These are phyloP conservation scores for Pythium plurisporium DNA, from an alignment of 352 stramenopile species.

Conservation along the genomic window DNA sequence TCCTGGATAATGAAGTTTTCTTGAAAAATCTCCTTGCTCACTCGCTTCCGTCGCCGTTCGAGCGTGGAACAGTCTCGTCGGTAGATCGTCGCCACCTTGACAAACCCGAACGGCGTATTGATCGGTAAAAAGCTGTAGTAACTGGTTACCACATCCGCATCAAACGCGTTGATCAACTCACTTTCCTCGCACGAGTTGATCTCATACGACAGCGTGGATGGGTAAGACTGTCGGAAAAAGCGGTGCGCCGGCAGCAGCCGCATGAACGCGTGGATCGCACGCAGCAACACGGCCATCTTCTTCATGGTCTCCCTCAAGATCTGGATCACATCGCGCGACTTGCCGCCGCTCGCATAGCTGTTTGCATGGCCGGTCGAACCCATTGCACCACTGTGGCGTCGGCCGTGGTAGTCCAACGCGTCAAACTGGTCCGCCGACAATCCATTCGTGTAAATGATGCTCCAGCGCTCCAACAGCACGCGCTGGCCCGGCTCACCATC, in stretches of 20 bases:
- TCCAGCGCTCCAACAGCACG: conserved; percentile 77
- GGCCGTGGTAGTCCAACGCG: conserved; percentile 10
- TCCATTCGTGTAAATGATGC: conserved; percentile 43
- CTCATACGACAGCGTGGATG: conserved; percentile 57
- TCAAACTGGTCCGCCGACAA: conserved; percentile 24
- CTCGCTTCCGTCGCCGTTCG: conserved; percentile 29
- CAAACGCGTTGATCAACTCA: conserved; percentile 27
- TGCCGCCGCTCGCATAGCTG: conserved; percentile 16
- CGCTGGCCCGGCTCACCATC: conserved; percentile 37
- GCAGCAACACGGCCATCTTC: conserved; percentile 67
- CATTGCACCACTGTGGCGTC: conserved; percentile 18
- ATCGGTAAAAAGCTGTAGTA: conserved; percentile 78
- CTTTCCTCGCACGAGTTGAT: conserved; percentile 33
- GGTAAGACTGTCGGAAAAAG: conserved; percentile 63
- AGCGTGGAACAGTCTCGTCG: conserved; percentile 53
- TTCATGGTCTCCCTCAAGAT: conserved; percentile 81
- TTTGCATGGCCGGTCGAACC: conserved; percentile 1
- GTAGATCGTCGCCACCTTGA: conserved; percentile 68
- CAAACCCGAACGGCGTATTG: conserved; percentile 64
- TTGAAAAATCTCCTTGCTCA: conserved; percentile 48
- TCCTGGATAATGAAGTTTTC: conserved; percentile 84
- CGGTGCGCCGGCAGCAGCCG: conserved; percentile 63
- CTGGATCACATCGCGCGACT: conserved; percentile 66
- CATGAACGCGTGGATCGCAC: conserved; percentile 74
- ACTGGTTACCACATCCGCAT: conserved; percentile 39